Evolutionary conservation across 2,329 filamentous ascomycete species (phyloP), one percentile per base, ranked within the genome.

Genomic region (Ceratocystis diversiconidia): DNA sequence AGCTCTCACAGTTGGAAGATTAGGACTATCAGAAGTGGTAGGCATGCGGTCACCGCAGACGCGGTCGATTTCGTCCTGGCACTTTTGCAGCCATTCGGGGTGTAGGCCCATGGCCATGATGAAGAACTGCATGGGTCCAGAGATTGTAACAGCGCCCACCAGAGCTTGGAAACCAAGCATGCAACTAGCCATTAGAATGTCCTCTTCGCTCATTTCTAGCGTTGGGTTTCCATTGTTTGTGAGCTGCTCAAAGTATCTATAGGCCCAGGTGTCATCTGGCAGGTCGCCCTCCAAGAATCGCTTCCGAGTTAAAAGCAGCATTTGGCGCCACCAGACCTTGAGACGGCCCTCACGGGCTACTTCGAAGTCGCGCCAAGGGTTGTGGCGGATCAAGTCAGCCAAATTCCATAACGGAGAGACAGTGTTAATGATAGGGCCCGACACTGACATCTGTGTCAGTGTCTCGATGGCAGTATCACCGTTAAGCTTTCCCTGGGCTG

Each of bases 61-160:
- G 7, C 76, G 72, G 69, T 85, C 82, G 15, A 85, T 77, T 71
- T 85, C 82, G 59, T 79, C 80, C 70, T 85, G 81, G 4, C 79
- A 77, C 69, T 78, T 79, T 65, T 71, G 73, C 70, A 82, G 77
- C 76, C 80, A 82, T 69, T 79, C 76, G 0, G 81, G 80, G 68
- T 82, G 76, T 68, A 81, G 72, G 28, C 75, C 75, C 79, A 82
- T 80, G 64, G 77, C 76, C 79, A 80, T 79, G 62, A 79, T 69
- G 72, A 80, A 80, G 73, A 79, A 80, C 71, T 80, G 77, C 69
- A 80, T 70, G 7, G 79, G 79, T 1, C 78, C 78, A 12, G 75
- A 76, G 65, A 80, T 78, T 8, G 79, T 80, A 41, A 80, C 75
- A 8, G 80, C 78, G 6, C 79, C 79, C 12, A 80, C 79, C 5